A percentile compares a stretch with the other conserved stretches of the same genome.
phyloP scores from a whole-genome alignment of 495 filamentous ascomycete species.

The Recurvomyces mirabilis region DNA sequence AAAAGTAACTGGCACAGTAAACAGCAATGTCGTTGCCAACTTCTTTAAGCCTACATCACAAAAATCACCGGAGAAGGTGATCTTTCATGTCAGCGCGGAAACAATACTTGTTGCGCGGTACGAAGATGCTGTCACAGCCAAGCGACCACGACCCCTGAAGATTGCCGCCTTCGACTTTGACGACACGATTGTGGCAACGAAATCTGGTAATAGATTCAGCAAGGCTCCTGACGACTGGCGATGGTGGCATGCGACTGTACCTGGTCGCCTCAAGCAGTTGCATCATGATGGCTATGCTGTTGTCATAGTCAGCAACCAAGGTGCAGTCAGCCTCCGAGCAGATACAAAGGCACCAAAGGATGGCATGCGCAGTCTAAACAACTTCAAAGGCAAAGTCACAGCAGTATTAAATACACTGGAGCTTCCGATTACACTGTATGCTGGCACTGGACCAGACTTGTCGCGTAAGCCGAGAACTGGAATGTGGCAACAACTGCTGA shows the following conservation, averaged over 20 bases:
- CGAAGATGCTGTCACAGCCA: conserved; percentile 20
- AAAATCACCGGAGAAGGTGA: conserved; percentile 66
- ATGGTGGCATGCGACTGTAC: conserved; percentile 79
- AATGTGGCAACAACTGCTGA: conserved; percentile 79
- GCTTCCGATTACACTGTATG: conserved; percentile 71
- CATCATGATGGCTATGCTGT: conserved; percentile 61
- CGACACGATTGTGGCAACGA: conserved; percentile 70
- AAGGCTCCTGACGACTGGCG: conserved; percentile 71
- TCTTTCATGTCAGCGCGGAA: conserved; percentile 58
- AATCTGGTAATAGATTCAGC: conserved; percentile 69
- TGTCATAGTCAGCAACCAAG: conserved; percentile 81
- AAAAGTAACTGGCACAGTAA: conserved; percentile 61
- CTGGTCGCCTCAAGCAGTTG: conserved; percentile 50
- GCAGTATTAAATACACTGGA: conserved; percentile 60
- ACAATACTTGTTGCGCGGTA: conserved; percentile 73
- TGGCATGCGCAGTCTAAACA: conserved; percentile 49
- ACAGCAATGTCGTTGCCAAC: conserved; percentile 60
- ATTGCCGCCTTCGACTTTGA: conserved; percentile 92
- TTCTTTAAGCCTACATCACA: conserved; percentile 87
- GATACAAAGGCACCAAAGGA: conserved; percentile 57
- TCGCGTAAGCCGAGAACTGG: conserved; percentile 79
- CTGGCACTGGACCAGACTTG: conserved; percentile 65
- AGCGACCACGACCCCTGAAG: conserved; percentile 34
- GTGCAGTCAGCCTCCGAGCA: conserved; percentile 59
- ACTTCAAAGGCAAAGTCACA: conserved; percentile 68